Evolutionary conservation across 83 land plant species (phyloP).

Genomic region (Picea abies): DNA sequence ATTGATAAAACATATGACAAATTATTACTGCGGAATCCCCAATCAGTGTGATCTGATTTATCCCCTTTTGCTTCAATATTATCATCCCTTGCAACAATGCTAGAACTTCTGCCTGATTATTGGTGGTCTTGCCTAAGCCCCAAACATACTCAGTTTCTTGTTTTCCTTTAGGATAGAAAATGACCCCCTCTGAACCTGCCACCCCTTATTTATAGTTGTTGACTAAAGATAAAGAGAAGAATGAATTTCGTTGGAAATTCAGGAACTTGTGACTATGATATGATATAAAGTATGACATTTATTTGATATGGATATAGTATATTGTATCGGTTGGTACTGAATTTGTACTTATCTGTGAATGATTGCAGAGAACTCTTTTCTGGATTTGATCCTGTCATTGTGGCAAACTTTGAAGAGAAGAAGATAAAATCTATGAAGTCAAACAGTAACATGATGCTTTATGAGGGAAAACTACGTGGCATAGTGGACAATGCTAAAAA

Average conservation of each 20-base stretch:
- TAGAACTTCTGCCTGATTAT: too few relatives aligned
- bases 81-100: too few relatives aligned
- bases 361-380: slow-evolving; percentile 64
- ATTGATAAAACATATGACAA: too few relatives aligned
- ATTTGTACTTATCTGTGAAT: background rate
- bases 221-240: background rate
- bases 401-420: slow-evolving; percentile 67
- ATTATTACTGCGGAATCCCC: too few relatives aligned
- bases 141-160: too few relatives aligned
- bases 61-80: too few relatives aligned
- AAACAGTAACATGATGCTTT: slow-evolving; percentile 29
- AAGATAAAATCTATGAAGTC: slow-evolving; percentile 43
- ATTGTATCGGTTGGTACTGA: background rate
- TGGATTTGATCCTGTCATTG: slow-evolving; percentile 56
- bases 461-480: slow-evolving; percentile 77
- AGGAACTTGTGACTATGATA: background rate
- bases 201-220: background rate
- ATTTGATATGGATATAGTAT: background rate
- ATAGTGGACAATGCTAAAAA: slow-evolving; percentile 78
- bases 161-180: background rate
- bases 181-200: background rate
- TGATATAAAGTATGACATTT: background rate
- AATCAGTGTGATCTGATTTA: too few relatives aligned
- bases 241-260: background rate
- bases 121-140: too few relatives aligned